Evolutionary conservation across 768 basidiomycete species (phyloP).

Genomic region (Collybia sordida): DNA sequence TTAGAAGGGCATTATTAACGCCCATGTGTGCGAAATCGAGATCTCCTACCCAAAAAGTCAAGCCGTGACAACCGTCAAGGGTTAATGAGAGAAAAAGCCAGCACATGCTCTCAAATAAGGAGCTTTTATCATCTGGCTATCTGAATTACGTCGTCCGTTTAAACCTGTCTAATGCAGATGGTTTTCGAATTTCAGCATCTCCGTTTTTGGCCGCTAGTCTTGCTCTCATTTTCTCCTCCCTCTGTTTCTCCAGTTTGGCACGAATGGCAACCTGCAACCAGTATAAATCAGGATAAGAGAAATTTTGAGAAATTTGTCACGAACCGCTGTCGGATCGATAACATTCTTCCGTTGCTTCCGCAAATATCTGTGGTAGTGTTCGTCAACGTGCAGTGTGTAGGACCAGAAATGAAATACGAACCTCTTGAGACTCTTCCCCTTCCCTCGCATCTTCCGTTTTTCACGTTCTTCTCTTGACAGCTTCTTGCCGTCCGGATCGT

Average conservation of each 20-base stretch:
- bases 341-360: conserved; percentile 95
- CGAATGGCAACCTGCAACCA: conserved; percentile 55
- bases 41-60: too few species aligned
- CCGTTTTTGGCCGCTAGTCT: conserved; percentile 32
- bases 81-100: too few species aligned
- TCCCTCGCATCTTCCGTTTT: conserved; percentile 85
- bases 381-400: neutral
- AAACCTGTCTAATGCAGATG: conserved; percentile 44
- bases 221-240: conserved; percentile 39
- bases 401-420: conserved; percentile 18
- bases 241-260: conserved; percentile 62
- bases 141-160: conserved; percentile 19
- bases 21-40: too few species aligned
- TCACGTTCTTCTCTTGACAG: conserved; percentile 64
- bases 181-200: conserved; percentile 23
- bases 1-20: too few species aligned
- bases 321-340: conserved; percentile 76
- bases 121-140: too few species aligned
- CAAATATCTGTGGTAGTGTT: conserved; percentile 46
- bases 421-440: conserved; percentile 83
- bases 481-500: conserved; percentile 27
- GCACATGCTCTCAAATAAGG: too few species aligned
- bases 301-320: conserved; percentile 17
- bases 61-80: too few species aligned
- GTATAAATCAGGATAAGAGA: neutral